These are phyloP conservation scores for Lactifluus hygrophoroides DNA, from an alignment of 768 basidiomycete genomes.

Conservation along the genomic window DNA sequence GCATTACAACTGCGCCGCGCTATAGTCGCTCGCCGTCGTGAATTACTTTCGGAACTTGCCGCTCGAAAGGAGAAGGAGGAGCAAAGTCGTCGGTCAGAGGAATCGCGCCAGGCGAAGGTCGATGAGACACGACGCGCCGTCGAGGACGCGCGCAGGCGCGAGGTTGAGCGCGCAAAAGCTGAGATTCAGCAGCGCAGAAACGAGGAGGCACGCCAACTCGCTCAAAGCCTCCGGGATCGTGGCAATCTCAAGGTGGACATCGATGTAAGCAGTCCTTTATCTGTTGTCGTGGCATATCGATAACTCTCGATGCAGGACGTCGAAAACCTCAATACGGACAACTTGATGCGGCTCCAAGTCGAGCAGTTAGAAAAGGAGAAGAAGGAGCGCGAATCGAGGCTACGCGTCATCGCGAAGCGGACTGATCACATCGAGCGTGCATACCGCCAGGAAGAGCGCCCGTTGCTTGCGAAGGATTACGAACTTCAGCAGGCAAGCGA, in stretches of 20 bases:
- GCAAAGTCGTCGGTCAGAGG: constrained; percentile 66
- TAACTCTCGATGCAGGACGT: constrained; percentile 46
- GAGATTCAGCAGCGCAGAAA: constrained; percentile 72
- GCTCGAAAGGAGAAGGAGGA: constrained; percentile 87
- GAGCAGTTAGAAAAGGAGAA: constrained; percentile 97
- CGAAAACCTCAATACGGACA: constrained; percentile 77
- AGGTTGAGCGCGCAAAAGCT: constrained; percentile 53
- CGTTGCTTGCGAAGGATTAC: constrained; percentile 81
- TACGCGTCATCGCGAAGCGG: constrained; percentile 79
- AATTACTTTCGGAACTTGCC: constrained; percentile 75
- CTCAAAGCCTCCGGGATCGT: constrained; percentile 71
- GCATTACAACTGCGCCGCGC: constrained; percentile 70
- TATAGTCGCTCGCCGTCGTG: constrained; percentile 75
- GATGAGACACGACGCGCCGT: constrained; percentile 52
- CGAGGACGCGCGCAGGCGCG: constrained; percentile 56
- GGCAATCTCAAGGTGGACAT: constrained; percentile 67
- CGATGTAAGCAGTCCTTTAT: constrained; percentile 38
- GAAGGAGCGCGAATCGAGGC: constrained; percentile 70
- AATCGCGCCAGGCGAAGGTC: constrained; percentile 55
- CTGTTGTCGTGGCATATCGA: not conserved
- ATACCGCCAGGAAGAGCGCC: constrained; percentile 86
- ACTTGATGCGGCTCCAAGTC: constrained; percentile 83
- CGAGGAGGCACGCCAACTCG: constrained; percentile 85
- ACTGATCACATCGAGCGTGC: constrained; percentile 95
- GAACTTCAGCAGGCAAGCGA: constrained; percentile 76